These are phyloP conservation scores for Murraya paniculata DNA, from an alignment of 345 rosid genomes.

Conservation along the genomic window DNA sequence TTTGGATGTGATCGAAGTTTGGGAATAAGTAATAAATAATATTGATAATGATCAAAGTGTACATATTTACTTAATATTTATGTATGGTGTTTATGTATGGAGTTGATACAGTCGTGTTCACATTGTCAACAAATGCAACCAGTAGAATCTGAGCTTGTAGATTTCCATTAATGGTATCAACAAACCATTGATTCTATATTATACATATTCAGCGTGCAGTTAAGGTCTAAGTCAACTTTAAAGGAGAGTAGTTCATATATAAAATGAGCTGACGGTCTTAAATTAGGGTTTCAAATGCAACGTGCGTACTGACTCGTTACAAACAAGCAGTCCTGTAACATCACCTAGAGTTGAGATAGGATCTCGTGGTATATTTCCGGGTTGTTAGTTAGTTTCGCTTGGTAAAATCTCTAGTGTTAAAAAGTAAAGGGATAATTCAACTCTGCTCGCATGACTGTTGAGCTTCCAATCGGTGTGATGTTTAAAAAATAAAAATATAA, in stretches of 20 bases:
- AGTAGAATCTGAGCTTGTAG: background rate
- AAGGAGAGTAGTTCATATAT: background rate
- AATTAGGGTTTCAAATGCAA: background rate
- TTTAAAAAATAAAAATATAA: no score
- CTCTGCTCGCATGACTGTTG: no score
- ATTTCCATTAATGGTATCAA: no score
- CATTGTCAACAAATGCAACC: background rate
- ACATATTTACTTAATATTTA: background rate
- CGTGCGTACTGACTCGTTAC: background rate
- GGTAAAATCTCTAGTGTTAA: no score
- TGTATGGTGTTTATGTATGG: background rate
- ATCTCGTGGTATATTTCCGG: no score
- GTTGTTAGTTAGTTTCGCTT: no score
- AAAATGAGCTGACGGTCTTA: background rate
- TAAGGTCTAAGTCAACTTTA: constrained; percentile 3
- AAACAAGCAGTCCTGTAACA: no score
- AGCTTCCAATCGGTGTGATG: no score
- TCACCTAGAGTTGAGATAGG: no score
- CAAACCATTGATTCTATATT: background rate
- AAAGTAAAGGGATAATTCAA: no score
- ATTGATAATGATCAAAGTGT: constrained; percentile 7
- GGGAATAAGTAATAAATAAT: background rate
- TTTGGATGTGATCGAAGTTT: background rate
- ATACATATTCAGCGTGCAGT: background rate
- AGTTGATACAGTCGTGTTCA: background rate